Conservation (phyloP, 176 grass and related monocot genomes). For the Phoenix roebelenii region DNA sequence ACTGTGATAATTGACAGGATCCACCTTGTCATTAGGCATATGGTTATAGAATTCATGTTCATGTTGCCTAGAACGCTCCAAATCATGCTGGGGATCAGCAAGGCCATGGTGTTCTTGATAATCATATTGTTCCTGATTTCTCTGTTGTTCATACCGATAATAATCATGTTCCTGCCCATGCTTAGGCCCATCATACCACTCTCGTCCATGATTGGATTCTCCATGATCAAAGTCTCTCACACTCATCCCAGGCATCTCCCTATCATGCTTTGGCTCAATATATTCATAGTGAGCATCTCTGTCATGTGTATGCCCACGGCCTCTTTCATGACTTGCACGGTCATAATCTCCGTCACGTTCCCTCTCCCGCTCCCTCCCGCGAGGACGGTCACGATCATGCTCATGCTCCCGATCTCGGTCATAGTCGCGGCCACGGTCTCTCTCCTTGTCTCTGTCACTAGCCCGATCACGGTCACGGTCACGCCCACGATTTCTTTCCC, state of each 20-base stretch:
- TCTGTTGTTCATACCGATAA: slow-evolving; percentile 46
- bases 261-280: slow-evolving; percentile 43
- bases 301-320: slow-evolving; percentile 33
- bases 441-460: slow-evolving; percentile 45
- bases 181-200: slow-evolving; percentile 14
- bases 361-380: slow-evolving; percentile 32
- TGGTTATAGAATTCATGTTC: slow-evolving; percentile 26
- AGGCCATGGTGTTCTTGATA: slow-evolving; percentile 12
- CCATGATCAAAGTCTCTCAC: slow-evolving; percentile 3
- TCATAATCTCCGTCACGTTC: slow-evolving; percentile 42
- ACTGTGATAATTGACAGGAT: slow-evolving; percentile 16
- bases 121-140: slow-evolving; percentile 27
- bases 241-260: slow-evolving; percentile 26
- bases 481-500: too few species aligned
- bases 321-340: slow-evolving; percentile 19
- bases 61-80: slow-evolving; percentile 33
- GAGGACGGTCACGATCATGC: slow-evolving; percentile 40
- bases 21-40: slow-evolving; percentile 13
- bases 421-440: slow-evolving; percentile 27
- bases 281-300: slow-evolving; percentile 32
- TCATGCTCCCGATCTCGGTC: too few species aligned
- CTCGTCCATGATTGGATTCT: neutral
- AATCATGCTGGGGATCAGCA: slow-evolving; percentile 29
- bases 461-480: neutral
- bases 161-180: slow-evolving; percentile 36